Conservation (phyloP, 768 basidiomycete species). For the Russula ochroleuca region DNA sequence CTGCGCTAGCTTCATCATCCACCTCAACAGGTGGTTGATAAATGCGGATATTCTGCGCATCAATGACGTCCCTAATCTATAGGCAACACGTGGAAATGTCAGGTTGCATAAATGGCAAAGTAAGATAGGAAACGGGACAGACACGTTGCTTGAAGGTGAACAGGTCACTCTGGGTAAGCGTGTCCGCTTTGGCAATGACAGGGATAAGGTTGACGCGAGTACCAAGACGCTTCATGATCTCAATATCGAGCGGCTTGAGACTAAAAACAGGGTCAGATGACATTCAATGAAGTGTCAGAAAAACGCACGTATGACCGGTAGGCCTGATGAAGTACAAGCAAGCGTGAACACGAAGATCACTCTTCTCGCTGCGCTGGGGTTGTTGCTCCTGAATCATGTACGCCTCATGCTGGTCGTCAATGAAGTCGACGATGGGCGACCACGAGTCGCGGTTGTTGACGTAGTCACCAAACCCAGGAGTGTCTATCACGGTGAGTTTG, state of each 20-base stretch:
- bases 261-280: conserved; percentile 38
- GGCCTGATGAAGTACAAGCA: conserved; percentile 97
- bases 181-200: conserved; percentile 96
- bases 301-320: conserved; percentile 88
- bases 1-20: conserved; percentile 81
- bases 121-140: conserved; percentile 33
- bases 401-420: conserved; percentile 92
- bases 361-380: conserved; percentile 91
- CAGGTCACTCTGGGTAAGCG: conserved; percentile 90
- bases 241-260: conserved; percentile 95
- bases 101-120: conserved; percentile 20
- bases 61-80: conserved; percentile 84
- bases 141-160: conserved; percentile 90
- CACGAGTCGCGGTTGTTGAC: conserved; percentile 99
- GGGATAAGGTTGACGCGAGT: conserved; percentile 98
- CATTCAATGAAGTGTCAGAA: conserved; percentile 7
- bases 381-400: conserved; percentile 99
- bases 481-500: conserved; percentile 98
- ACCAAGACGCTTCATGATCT: conserved; percentile 99
- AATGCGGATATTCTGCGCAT: conserved; percentile 89
- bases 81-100: not conserved
- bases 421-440: conserved; percentile 97
- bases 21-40: conserved; percentile 90
- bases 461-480: conserved; percentile 99
- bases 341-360: conserved; percentile 91